Conservation (phyloP, 352 stramenopile genomes). For the Globisporangium barbulae region DNA sequence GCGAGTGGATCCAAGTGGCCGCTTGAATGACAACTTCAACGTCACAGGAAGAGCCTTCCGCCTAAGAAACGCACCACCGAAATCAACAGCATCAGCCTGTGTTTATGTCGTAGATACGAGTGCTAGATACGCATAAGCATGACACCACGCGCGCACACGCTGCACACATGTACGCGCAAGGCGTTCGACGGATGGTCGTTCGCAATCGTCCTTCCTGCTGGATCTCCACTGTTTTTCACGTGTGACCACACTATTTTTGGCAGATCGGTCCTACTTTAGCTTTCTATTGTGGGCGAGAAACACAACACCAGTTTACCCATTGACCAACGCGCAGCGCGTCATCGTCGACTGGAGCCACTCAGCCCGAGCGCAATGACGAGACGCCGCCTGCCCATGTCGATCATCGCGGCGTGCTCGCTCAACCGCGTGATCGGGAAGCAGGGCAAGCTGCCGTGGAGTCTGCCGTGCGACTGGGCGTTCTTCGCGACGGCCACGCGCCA, state of each 20-base stretch:
- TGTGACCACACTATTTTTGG: no score
- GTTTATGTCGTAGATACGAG: no score
- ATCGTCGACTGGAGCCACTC: not conserved
- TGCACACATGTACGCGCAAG: no score
- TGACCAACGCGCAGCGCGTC: not conserved
- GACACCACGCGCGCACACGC: no score
- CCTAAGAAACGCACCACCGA: no score
- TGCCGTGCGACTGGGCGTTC: constrained; percentile 70
- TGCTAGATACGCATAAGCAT: no score
- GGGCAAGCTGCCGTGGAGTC: constrained; percentile 51
- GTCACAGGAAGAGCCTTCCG: not conserved
- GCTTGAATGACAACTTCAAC: not conserved
- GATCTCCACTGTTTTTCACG: no score
- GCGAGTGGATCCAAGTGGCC: no score
- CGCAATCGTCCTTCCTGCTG: no score
- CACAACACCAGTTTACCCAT: not conserved
- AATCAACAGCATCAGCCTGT: no score
- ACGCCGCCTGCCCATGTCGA: constrained; percentile 36
- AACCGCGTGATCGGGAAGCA: constrained; percentile 61
- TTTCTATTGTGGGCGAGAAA: not conserved
- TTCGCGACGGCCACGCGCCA: constrained; percentile 48
- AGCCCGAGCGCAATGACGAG: not conserved
- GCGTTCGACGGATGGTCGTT: no score
- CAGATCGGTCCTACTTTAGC: not conserved
- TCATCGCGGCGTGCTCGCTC: constrained; percentile 68